phyloP scores from a whole-genome alignment of 2,329 filamentous ascomycete genomes.

The Diaporthe vexans region DNA sequence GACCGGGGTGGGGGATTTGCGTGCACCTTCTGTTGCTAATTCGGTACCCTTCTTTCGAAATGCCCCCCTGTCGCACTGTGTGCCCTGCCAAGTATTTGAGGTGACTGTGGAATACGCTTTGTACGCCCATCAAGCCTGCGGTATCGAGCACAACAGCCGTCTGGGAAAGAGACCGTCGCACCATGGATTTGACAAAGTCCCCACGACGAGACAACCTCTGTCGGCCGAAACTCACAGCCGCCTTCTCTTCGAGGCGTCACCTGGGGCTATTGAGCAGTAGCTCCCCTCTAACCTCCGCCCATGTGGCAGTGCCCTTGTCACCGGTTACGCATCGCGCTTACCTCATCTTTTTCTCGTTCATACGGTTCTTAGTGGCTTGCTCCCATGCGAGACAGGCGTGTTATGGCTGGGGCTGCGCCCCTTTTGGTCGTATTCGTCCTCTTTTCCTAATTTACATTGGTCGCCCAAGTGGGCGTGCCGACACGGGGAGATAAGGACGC shows the following conservation, averaged over 20 bases:
- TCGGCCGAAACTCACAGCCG: slow-evolving; percentile 22
- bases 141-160: neutral
- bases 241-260: slow-evolving; percentile 8
- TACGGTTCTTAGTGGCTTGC: slow-evolving; percentile 40
- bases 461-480: neutral
- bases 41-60: slow-evolving; percentile 11
- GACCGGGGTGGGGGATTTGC: neutral
- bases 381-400: slow-evolving; percentile 10
- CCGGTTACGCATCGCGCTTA: slow-evolving; percentile 7
- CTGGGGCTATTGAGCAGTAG: neutral
- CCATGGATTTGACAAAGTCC: neutral
- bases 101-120: neutral
- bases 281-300: neutral
- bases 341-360: slow-evolving; percentile 22
- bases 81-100: slow-evolving; percentile 20
- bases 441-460: neutral
- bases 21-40: slow-evolving; percentile 11
- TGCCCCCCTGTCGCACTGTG: slow-evolving; percentile 6
- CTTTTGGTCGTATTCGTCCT: neutral
- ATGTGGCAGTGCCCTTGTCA: slow-evolving; percentile 18
- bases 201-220: neutral
- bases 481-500: neutral
- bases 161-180: neutral
- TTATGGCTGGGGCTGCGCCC: slow-evolving; percentile 23
- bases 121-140: neutral